phyloP scores from a whole-genome alignment of 257 asterid species.

The Mitragyna speciosa region DNA sequence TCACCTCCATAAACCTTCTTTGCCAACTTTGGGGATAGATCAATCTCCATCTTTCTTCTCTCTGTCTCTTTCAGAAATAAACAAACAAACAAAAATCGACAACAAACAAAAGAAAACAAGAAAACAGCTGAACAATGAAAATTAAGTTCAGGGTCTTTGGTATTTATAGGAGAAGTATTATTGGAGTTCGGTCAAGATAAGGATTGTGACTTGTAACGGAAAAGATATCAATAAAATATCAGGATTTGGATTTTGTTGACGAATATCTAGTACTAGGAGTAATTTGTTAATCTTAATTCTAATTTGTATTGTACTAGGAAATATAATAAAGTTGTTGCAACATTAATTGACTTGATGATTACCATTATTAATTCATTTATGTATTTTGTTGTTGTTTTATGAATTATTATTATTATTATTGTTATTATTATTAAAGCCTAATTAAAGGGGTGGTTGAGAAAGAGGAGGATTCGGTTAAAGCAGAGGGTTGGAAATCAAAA shows the following conservation, averaged over 20 bases:
- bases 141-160: not conserved
- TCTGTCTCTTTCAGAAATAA: not conserved
- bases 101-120: not conserved
- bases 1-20: conserved; percentile 63
- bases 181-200: not conserved
- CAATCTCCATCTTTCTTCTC: conserved; percentile 47
- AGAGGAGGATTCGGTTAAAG: not conserved
- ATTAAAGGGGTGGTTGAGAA: not conserved
- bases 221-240: not conserved
- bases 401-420: not conserved
- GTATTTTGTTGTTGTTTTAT: not conserved
- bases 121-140: not conserved
- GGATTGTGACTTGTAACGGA: not conserved
- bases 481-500: not conserved
- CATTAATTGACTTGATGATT: not conserved
- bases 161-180: not conserved
- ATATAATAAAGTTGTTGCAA: too few species aligned
- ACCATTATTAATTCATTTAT: not conserved
- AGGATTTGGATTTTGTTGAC: not conserved
- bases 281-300: too few species aligned
- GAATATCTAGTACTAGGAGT: too few species aligned
- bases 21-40: conserved; percentile 58
- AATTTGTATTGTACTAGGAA: too few species aligned
- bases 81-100: not conserved
- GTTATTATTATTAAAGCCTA: not conserved